A percentile compares a stretch with the other conserved stretches of the same genome.
Conservation (phyloP, 306 rosid species). For the Fragaria nilgerrensis region DNA sequence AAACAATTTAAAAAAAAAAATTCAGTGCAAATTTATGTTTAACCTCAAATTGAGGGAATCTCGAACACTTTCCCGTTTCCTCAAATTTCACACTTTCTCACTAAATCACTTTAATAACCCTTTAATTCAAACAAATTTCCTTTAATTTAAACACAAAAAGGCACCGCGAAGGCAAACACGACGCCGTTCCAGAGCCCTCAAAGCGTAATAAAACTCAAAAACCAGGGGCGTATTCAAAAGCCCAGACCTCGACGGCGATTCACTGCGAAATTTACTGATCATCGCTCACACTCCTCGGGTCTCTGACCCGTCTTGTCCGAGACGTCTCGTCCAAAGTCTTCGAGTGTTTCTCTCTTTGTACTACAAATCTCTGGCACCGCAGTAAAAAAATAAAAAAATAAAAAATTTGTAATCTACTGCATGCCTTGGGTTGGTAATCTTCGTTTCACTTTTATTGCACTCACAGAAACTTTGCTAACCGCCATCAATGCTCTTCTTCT, state of each 20-base stretch:
- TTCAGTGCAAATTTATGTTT: background rate
- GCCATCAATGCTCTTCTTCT: background rate
- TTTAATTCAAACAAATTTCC: background rate
- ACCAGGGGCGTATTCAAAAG: background rate
- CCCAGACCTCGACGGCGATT: slow-evolving; percentile 28
- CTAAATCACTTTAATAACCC: background rate
- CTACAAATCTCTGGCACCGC: background rate
- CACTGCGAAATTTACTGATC: slow-evolving; percentile 21
- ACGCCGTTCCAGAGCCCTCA: background rate
- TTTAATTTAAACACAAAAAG: background rate
- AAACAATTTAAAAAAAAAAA: no score
- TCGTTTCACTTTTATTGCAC: background rate
- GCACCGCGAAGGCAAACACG: background rate
- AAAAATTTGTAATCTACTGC: no score
- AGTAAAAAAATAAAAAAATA: background rate
- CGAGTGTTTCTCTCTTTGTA: background rate
- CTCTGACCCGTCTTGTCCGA: background rate
- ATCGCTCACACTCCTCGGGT: background rate
- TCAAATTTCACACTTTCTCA: background rate
- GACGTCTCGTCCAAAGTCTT: background rate
- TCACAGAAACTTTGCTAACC: background rate
- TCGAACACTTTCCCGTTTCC: background rate
- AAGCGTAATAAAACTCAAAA: slow-evolving; percentile 9
- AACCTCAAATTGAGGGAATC: background rate
- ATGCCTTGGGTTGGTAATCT: background rate